Evolutionary conservation across 257 asterid species (phyloP), one percentile per base, ranked within the genome.

Genomic region (Handroanthus guayacan): DNA sequence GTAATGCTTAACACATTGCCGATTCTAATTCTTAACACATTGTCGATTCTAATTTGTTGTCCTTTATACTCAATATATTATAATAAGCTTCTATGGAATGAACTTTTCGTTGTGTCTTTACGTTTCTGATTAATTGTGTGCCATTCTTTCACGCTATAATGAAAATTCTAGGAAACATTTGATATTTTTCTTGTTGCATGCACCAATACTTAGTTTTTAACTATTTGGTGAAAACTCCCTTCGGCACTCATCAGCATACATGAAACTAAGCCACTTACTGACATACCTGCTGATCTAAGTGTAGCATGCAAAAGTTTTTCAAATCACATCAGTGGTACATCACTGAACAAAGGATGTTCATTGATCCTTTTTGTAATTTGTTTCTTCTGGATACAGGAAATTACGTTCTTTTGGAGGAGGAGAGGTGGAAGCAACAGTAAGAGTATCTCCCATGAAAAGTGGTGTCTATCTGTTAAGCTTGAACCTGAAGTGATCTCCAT

Each of bases 401-500:
- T 85, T 58, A 82, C 81, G 57, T 77, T 76, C 79, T 76, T 82
- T 25, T 74, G 82, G 68, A 79, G 81, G 73, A 82, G 84, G 71
- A 79, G 71, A 55, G 89, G 89, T 39, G 89, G 89, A 44, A 77
- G 79, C 83, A 54, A 18, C 62, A 31, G 45, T 31, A 72, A 47
- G 67, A 80, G 38, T 65, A 17, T 82, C 38, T 54, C 84, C 25
- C 87, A 81, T 73, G 52, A 18, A 68, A 79, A 78, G 62, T 85
- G 89, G 89, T 81, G 85, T 62, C 87, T 79, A 72, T 74, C 86
- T 11, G 89, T 85, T 48, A 78, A 75, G 74, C 83, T 74, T 60
- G 84, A 84, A 43, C 90, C 90, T 67, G 87, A 86, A 55, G 82
- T 75, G 65, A 84, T 86, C 51, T 75, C 86, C 5, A 81, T 86